Conservation (phyloP, 441 rosid species). For the Metrosideros polymorpha region DNA sequence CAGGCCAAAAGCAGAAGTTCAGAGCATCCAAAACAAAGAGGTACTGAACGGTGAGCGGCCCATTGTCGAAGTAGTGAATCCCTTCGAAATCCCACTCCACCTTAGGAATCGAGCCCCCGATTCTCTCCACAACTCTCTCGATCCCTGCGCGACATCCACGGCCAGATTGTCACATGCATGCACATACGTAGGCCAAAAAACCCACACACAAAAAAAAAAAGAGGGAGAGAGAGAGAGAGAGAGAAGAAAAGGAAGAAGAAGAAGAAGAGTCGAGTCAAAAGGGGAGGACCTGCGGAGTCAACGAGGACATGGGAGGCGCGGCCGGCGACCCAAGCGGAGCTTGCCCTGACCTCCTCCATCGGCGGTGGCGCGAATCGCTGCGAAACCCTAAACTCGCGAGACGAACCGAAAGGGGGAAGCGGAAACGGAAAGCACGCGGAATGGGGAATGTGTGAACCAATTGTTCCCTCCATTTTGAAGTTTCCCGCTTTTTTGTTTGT, state of each 20-base stretch:
- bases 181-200: not conserved
- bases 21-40: constrained; percentile 67
- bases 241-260: no score
- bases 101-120: constrained; percentile 39
- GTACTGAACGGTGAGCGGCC: constrained; percentile 69
- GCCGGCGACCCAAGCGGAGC: constrained; percentile 53
- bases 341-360: constrained; percentile 58
- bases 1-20: constrained; percentile 89
- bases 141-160: constrained; percentile 30
- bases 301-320: constrained; percentile 47
- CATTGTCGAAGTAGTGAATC: constrained; percentile 62
- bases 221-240: no score
- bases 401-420: not conserved
- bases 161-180: not conserved
- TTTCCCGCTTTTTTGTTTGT: constrained; percentile 24
- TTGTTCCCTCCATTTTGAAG: not conserved
- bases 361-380: not conserved
- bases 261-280: not conserved
- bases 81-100: constrained; percentile 82
- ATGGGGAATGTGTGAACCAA: not conserved
- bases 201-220: no score
- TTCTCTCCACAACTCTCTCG: constrained; percentile 45
- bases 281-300: constrained; percentile 37
- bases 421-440: not conserved
- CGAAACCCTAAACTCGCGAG: constrained; percentile 3